Conservation (phyloP, 768 basidiomycete species). For the Grammothele lineata region DNA sequence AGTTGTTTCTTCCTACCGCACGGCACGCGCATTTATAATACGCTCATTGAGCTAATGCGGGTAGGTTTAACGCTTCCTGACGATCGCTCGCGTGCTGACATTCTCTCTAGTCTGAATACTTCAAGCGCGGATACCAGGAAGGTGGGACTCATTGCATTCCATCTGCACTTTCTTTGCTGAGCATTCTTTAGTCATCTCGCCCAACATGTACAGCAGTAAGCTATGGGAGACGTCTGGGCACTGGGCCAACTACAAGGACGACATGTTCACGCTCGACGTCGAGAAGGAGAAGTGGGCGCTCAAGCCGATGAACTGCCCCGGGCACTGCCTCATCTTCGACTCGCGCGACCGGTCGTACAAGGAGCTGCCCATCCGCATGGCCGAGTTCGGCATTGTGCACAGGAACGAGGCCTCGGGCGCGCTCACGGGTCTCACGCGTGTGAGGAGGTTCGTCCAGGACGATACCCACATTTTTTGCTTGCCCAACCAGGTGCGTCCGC, state of each 20-base stretch:
- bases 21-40: slow-evolving; percentile 95
- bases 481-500: slow-evolving; percentile 66
- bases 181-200: slow-evolving; percentile 81
- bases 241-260: slow-evolving; percentile 97
- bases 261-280: slow-evolving; percentile 92
- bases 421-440: slow-evolving; percentile 87
- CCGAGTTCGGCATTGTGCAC: slow-evolving; percentile 97
- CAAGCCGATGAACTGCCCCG: slow-evolving; percentile 99
- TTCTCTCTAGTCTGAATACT: slow-evolving; percentile 73
- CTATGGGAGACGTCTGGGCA: slow-evolving; percentile 98
- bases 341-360: slow-evolving; percentile 90
- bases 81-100: not conserved
- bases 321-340: slow-evolving; percentile 95
- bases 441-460: slow-evolving; percentile 94
- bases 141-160: slow-evolving; percentile 43
- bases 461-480: slow-evolving; percentile 99
- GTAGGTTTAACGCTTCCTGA: too few species aligned
- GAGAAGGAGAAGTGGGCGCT: slow-evolving; percentile 96
- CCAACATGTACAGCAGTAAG: slow-evolving; percentile 96
- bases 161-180: too few species aligned
- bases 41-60: slow-evolving; percentile 85
- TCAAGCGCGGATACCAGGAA: slow-evolving; percentile 94
- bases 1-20: slow-evolving; percentile 96
- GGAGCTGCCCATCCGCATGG: slow-evolving; percentile 95
- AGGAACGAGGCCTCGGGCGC: slow-evolving; percentile 95